Base-by-base conservation (phyloP, 2,329 filamentous ascomycete genomes). In the Botrytis galanthina region DNA sequence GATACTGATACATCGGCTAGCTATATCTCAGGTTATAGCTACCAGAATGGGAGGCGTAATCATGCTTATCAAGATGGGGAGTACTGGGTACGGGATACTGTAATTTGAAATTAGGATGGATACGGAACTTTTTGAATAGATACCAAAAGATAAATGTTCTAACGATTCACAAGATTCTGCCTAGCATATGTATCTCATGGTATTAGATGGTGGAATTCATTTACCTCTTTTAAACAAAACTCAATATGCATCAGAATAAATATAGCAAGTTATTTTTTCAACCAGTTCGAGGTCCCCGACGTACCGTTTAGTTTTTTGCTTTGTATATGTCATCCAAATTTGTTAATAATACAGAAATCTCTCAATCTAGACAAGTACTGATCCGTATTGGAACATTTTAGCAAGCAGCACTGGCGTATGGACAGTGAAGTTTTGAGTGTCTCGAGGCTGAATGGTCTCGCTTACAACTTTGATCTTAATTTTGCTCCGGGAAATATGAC, bases 1-100 rank as follows among this genome's bases (percentile, higher is more conserved):
- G 73, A 77, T 72, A 76, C 75, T n/a, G 73, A 75, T 63, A 75
- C 75, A 3, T 64, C 77, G n/a, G 74, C 73, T 26, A 73, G 69
- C 32, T 76, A 69, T 35, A 77, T 78, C 32, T 78, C 77, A 26
- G 73, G 75, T 57, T 78, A 77, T 60, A 74, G 76, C 16, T 77
- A 77, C 59, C 84, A 86, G 73, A 85, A 86, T 73, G 85, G 85
- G 5, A 81, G 85, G 1, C 80, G 85, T 10, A 87, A 86, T 71
- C 85, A 87, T 70, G 81, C 80, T 2, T 76, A 74, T 57, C 72
- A 42, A 48, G 83, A 80, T 76, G 82, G 83, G 57, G 82, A 85
- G 75, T 75, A 75, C 8, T 42, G 39, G 39, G 75, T 75, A 75
- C 8, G 46, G 48, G 35, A n/a, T 39, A 37, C 26, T 44, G 18